Base-by-base conservation (phyloP, 129 eudicot species). In the Artemisia argyi region DNA sequence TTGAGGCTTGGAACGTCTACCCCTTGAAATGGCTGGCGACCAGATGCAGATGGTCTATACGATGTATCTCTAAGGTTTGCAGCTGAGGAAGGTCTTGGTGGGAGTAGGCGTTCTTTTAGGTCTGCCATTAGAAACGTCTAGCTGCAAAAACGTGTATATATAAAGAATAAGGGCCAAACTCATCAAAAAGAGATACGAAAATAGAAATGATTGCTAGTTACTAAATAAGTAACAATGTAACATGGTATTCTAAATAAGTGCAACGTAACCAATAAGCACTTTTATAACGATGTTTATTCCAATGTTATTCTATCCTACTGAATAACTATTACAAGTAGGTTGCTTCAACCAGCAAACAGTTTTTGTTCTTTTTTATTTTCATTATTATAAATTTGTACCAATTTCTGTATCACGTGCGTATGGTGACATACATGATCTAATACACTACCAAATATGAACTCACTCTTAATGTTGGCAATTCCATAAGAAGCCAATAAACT, bases 1-100 rank as follows among this genome's bases (percentile, higher is more conserved):
- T 95, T 95, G 12, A 90, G 82, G 66, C 95, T 91, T 51, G 78
- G 56, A 74, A 95, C 94, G 73, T 90, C 99, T 22, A 95, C 90
- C 11, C 87, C 91, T 53, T 88, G 96, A 71, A 85, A 79, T 1
- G 99, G 90, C 66, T 77, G 85, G 24, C 99, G 96, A 50, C 91
- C 94, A 35, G 96, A 81, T 71, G 89, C 91, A 65, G 99, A 86
- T 5, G 96, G 85, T 22, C 91, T 73, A 61, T 80, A 68, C 7
- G 96, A 84, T 19, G 83, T 3, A 12, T 88, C 97, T 80, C 96
- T 86, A 26, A 90, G 83, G 80, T 88, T 90, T 65, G 77, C 68
- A 49, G 91, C 91, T 24, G 99, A 95, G 30, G 89, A 81, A 2
- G 94, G 94, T 86, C 74, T 90, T 20, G 91, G 89, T 9, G 82